A percentile compares a stretch with the other conserved stretches of the same genome.
Evolutionary conservation across 2,329 filamentous ascomycete genomes (phyloP).

Genomic region (Zalaria sp.): DNA sequence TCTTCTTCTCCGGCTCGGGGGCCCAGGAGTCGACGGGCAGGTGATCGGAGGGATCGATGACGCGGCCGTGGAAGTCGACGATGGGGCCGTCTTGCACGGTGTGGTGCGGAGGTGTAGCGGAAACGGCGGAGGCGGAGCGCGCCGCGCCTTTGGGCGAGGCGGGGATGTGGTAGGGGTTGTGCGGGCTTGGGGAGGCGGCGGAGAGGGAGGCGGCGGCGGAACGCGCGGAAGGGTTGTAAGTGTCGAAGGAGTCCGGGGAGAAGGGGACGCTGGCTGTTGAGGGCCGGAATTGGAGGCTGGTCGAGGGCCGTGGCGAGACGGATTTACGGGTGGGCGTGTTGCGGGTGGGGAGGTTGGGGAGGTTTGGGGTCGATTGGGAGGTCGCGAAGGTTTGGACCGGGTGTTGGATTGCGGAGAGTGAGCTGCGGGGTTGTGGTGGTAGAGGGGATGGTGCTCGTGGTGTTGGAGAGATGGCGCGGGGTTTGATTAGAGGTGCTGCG

Average conservation of each 20-base stretch:
- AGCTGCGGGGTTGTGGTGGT: conserved; percentile 15
- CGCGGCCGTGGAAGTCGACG: conserved; percentile 59
- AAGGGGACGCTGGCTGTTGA: conserved; percentile 43
- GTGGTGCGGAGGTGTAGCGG: conserved; percentile 9
- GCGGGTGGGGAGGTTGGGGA: conserved; percentile 20
- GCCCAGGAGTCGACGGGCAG: conserved; percentile 66
- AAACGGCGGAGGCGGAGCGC: too few relatives aligned
- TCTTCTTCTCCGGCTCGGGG: conserved; percentile 56
- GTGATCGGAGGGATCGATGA: conserved; percentile 70
- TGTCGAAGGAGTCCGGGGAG: conserved; percentile 61
- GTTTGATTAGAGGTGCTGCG: conserved; percentile 14
- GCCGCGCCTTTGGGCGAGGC: neutral
- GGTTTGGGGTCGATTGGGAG: neutral
- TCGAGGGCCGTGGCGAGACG: conserved; percentile 51
- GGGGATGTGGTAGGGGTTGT: conserved; percentile 11
- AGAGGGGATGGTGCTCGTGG: conserved; percentile 10
- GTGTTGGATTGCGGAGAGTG: conserved; percentile 18
- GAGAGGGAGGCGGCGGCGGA: conserved; percentile 4
- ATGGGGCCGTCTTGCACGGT: conserved; percentile 45
- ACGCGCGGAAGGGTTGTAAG: conserved; percentile 44
- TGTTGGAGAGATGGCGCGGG: conserved; percentile 14
- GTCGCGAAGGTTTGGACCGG: conserved; percentile 5
- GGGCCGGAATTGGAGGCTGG: conserved; percentile 13
- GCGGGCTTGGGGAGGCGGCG: conserved; percentile 7
- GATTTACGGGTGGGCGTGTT: conserved; percentile 51